Conservation (phyloP, 805 yeast species). For the Lipomyces starkeyi region DNA sequence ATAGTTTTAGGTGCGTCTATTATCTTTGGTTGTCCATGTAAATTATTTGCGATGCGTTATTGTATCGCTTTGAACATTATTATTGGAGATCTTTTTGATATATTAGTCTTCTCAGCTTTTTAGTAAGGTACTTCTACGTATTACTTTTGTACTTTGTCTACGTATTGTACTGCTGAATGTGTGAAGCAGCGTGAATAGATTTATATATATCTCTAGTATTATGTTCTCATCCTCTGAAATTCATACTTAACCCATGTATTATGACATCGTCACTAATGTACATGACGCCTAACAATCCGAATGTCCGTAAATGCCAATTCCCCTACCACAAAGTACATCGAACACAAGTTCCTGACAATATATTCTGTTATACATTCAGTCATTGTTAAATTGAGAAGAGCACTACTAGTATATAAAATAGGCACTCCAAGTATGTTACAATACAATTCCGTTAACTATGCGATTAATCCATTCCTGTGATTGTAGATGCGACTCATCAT, state of each 20-base stretch:
- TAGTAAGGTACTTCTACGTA: neutral
- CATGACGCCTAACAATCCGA: neutral
- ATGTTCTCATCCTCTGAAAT: neutral
- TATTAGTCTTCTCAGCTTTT: neutral
- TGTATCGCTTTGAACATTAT: neutral
- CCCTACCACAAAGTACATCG: neutral
- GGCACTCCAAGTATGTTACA: neutral
- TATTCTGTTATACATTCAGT: neutral
- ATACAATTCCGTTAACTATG: constrained; percentile 12
- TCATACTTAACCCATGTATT: neutral
- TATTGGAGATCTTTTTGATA: neutral
- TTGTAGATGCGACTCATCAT: neutral
- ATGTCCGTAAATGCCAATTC: neutral
- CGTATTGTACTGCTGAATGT: neutral
- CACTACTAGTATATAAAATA: neutral
- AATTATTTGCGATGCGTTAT: neutral
- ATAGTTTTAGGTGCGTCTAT: constrained; percentile 1
- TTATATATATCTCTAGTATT: neutral
- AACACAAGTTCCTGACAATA: neutral
- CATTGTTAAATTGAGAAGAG: neutral
- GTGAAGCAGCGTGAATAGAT: neutral
- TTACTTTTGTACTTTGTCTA: neutral
- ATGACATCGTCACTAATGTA: neutral
- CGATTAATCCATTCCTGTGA: constrained; percentile 13
- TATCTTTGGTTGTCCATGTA: neutral